Conservation (phyloP, 306 rosid species). For the Cucumis cinereus region DNA sequence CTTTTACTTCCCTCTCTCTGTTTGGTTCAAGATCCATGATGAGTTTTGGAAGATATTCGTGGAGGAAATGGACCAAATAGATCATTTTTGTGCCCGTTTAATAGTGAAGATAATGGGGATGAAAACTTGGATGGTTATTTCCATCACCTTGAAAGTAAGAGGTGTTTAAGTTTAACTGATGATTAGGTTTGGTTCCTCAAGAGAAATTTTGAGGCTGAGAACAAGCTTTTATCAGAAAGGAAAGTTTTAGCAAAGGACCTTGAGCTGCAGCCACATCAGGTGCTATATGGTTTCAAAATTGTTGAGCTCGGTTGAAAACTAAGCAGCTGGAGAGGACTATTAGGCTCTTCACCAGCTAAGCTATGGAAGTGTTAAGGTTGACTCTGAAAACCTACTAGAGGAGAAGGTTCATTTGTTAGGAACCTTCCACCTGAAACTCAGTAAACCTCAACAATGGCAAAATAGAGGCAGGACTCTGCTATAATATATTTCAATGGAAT, state of each 20-base stretch:
- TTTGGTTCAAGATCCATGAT: slow-evolving; percentile 56
- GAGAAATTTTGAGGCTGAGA: slow-evolving; percentile 69
- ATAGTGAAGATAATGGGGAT: slow-evolving; percentile 41
- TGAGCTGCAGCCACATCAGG: slow-evolving; percentile 81
- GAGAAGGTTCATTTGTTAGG: too few relatives aligned
- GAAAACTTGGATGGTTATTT: slow-evolving; percentile 51
- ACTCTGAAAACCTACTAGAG: slow-evolving; percentile 41
- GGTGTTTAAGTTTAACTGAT: slow-evolving; percentile 26
- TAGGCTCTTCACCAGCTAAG: slow-evolving; percentile 26
- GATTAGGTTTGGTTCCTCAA: slow-evolving; percentile 71
- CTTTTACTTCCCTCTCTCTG: slow-evolving; percentile 29
- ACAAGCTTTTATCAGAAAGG: slow-evolving; percentile 61
- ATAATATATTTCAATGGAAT: too few relatives aligned
- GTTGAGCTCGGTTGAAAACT: slow-evolving; percentile 72
- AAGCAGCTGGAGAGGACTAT: slow-evolving; percentile 73
- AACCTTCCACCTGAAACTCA: too few relatives aligned
- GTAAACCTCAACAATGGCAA: too few relatives aligned
- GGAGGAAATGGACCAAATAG: slow-evolving; percentile 30
- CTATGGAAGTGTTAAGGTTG: slow-evolving; percentile 34
- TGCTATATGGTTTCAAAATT: slow-evolving; percentile 90
- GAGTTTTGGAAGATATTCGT: slow-evolving; percentile 49
- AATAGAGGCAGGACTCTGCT: too few relatives aligned
- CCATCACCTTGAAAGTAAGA: slow-evolving; percentile 69
- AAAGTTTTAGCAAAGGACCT: slow-evolving; percentile 47
- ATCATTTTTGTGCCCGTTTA: slow-evolving; percentile 24